Conservation (phyloP, 2,329 filamentous ascomycete species). For the Penicillium thymicola region DNA sequence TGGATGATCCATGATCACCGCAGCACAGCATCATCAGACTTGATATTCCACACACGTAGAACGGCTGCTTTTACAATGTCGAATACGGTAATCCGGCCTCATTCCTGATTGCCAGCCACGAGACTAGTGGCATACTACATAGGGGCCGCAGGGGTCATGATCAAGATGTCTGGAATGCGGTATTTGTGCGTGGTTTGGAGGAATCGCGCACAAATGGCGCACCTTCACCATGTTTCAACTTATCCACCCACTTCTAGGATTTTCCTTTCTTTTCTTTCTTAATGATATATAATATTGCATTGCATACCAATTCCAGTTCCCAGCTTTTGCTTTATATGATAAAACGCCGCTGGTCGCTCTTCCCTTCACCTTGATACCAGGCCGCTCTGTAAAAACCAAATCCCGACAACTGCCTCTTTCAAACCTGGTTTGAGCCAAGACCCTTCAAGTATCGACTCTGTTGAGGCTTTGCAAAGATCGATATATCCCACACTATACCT, state of each 20-base stretch:
- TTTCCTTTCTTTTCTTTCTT: slow-evolving; percentile 12
- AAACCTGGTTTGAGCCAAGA: background rate
- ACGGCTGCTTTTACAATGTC: slow-evolving; percentile 3
- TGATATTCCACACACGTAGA: background rate
- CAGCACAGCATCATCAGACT: background rate
- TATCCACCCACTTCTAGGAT: slow-evolving; percentile 11
- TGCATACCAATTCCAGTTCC: background rate
- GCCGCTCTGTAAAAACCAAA: background rate
- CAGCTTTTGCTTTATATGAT: background rate
- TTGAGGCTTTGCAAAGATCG: background rate
- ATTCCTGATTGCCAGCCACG: slow-evolving; percentile 4
- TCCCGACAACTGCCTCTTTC: background rate
- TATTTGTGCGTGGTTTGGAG: slow-evolving; percentile 36
- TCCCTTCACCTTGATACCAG: background rate
- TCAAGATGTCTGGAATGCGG: slow-evolving; percentile 26
- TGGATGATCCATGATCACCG: slow-evolving; percentile 1
- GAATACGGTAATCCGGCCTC: background rate
- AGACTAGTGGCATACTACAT: slow-evolving; percentile 12
- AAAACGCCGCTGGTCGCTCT: background rate
- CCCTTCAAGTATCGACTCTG: background rate
- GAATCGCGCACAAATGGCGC: slow-evolving; percentile 33
- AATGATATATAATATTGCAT: background rate
- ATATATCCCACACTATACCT: background rate
- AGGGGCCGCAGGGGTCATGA: slow-evolving; percentile 9
- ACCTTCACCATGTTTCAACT: slow-evolving; percentile 17